phyloP scores from a whole-genome alignment of 768 basidiomycete genomes.

The Tulasnella sp. region DNA sequence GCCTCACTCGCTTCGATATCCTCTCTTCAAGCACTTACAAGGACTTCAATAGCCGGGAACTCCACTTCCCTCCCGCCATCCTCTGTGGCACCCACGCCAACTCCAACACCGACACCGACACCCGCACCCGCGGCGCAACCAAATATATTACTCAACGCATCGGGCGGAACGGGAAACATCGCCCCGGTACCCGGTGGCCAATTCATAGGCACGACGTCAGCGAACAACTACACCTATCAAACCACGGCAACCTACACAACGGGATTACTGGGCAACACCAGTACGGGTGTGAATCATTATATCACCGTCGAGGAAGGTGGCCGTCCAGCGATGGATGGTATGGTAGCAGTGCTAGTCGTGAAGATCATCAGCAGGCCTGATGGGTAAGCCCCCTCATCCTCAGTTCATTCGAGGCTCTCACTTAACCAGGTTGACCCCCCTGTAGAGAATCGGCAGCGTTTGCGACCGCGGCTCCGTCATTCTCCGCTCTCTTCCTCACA shows the following conservation, averaged over 20 bases:
- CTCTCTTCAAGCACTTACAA: no score
- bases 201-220: conserved; percentile 52
- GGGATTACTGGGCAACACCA: conserved; percentile 59
- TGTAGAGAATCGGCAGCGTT: no score
- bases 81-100: background rate
- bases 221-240: conserved; percentile 56
- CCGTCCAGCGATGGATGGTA: conserved; percentile 61
- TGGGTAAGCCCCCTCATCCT: no score
- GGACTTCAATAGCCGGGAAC: no score
- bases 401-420: no score
- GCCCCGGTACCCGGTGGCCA: conserved; percentile 44
- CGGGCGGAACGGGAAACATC: background rate
- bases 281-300: conserved; percentile 57
- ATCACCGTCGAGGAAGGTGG: conserved; percentile 36
- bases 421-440: no score
- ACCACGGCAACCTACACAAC: conserved; percentile 58
- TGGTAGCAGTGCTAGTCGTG: conserved; percentile 70
- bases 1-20: no score
- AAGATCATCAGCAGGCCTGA: background rate
- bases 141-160: background rate
- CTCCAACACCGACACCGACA: background rate
- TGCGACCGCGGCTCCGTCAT: no score
- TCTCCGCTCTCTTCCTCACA: no score
- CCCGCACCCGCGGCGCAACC: background rate
- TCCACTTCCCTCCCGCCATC: background rate